Conservation (phyloP, 2,329 filamentous ascomycete genomes). For the Pseudogymnoascus sp. region DNA sequence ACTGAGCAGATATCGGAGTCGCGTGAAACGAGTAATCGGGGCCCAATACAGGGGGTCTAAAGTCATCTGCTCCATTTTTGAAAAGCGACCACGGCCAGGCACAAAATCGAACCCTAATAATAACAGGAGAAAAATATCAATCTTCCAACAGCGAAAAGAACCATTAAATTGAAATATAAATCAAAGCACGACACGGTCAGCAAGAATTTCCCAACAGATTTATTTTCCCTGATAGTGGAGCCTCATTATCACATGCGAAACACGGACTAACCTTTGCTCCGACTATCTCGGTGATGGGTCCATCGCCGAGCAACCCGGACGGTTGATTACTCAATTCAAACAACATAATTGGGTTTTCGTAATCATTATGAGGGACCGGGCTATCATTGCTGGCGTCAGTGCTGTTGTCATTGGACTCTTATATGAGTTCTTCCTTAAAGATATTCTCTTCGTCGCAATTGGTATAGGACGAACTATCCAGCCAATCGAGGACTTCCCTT, state of each 20-base stretch:
- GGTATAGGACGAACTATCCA: conserved; percentile 26
- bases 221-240: neutral
- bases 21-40: neutral
- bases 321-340: neutral
- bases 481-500: conserved; percentile 27
- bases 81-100: neutral
- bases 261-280: neutral
- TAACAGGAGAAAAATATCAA: neutral
- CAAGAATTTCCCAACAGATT: conserved; percentile 2
- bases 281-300: neutral
- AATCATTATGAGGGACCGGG: neutral
- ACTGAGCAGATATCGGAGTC: neutral
- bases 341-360: neutral
- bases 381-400: neutral
- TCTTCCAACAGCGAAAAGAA: neutral
- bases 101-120: neutral
- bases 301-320: neutral
- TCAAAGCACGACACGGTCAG: neutral
- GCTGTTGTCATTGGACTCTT: conserved; percentile 20
- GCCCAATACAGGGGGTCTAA: conserved; percentile 1
- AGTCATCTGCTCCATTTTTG: neutral
- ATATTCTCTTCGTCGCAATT: conserved; percentile 24
- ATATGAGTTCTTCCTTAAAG: conserved; percentile 27
- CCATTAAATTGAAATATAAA: neutral
- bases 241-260: conserved; percentile 2